A percentile compares a stretch with the other conserved stretches of the same genome.
Conservation (phyloP, 371 early-diverging fungal species). For the Rhizomucor miehei region DNA sequence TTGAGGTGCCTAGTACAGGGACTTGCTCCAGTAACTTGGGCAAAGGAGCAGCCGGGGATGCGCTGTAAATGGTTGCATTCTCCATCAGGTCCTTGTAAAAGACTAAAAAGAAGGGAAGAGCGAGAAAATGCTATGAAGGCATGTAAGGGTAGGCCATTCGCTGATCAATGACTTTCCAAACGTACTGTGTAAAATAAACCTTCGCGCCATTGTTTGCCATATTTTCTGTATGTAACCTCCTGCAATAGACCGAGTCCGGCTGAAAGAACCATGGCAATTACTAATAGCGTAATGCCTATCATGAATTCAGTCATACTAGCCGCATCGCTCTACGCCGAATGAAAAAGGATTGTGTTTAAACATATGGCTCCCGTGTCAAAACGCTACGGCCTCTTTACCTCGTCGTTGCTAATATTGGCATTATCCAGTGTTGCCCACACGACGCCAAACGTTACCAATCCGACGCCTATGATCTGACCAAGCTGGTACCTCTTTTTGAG, state of each 20-base stretch:
- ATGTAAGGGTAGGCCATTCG: not conserved
- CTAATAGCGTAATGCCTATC: conserved; percentile 71
- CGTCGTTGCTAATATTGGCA: conserved; percentile 5
- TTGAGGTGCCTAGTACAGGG: conserved; percentile 22
- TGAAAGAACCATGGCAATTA: conserved; percentile 72
- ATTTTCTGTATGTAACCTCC: conserved; percentile 76
- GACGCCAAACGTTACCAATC: conserved; percentile 81
- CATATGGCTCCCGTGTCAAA: not conserved
- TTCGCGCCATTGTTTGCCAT: conserved; percentile 87
- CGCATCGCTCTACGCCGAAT: conserved; percentile 12
- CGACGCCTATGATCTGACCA: conserved; percentile 55
- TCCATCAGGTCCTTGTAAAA: conserved; percentile 62
- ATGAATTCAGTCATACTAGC: conserved; percentile 55
- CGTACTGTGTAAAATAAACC: conserved; percentile 84
- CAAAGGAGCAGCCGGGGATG: conserved; percentile 49
- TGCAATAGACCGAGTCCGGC: conserved; percentile 83
- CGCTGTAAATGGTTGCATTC: conserved; percentile 50
- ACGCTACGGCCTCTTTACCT: not conserved
- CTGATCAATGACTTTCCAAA: not conserved
- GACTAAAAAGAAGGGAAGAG: conserved; percentile 75
- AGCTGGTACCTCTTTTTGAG: conserved; percentile 55
- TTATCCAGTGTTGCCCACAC: conserved; percentile 61
- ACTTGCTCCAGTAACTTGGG: conserved; percentile 31
- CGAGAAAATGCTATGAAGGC: conserved; percentile 67
- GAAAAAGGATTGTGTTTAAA: not conserved